Base-by-base conservation (phyloP, 73 alveolate species). In the Blepharisma japonicum region DNA sequence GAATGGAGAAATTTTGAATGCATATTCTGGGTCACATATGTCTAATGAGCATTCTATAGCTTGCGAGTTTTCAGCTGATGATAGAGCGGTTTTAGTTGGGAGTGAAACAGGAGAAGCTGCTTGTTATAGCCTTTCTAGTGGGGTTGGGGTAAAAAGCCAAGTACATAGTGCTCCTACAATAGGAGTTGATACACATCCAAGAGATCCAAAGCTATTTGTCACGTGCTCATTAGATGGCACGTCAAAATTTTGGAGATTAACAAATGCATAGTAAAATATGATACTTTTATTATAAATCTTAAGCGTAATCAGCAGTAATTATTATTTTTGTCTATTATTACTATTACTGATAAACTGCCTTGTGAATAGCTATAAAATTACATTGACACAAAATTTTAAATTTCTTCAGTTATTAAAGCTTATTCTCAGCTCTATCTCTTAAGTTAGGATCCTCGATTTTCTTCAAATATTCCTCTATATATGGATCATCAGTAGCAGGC, bases 11-110 rank as follows among this genome's bases (percentile, higher is more conserved):
- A 55, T 55, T 72, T 55, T 84, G 6, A 45, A 77, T n/a, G 87
- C 71, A 2, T 84, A 79, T 45, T 23, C 38, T 14, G 87, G 87
- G 25, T 56, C 71, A 68, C 87, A 80, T 50, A 81, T 68, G 68
- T 81, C 88, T 3, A 68, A 50, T 47, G 77, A 79, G 2, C 23
- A 14, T 53, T 0, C 23, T 20, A 53, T 20, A 53, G 27, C 67
- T 53, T 53, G 67, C 23, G 4, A 11, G n/a, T 53, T 53, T 53
- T 14, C 67, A 1, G 23, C 27, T 53, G 67, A 53, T 53, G 27
- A 14, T 53, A 53, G 23, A 53, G 23, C 23, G 2, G 67, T 53
- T 53, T 32, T 32, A 3, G 23, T 53, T 53, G 67, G 67, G 23
- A 20, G 23, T 53, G 27, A 53, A 53, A 11, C n/a, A 1, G 67